These are phyloP conservation scores for Farysia itapuensis DNA, from an alignment of 1,284 basidiomycete genomes.

Conservation along the genomic window DNA sequence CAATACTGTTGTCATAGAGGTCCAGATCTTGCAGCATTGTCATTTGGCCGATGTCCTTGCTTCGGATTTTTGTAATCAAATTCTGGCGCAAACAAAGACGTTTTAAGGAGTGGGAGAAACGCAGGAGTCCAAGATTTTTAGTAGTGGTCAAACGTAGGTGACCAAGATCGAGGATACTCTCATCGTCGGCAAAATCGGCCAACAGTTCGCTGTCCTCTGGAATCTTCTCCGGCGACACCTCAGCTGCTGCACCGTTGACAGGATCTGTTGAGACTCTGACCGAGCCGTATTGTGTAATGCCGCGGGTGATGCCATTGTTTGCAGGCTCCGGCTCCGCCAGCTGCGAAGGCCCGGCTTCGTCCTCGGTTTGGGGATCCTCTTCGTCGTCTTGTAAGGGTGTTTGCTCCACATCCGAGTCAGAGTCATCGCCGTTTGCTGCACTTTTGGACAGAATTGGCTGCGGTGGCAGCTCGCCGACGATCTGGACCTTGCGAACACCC, in stretches of 20 bases:
- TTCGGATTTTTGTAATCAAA: conserved; percentile 72
- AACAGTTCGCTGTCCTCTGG: conserved; percentile 46
- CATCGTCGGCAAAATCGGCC: conserved; percentile 34
- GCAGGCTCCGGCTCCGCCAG: conserved; percentile 8
- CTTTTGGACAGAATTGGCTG: conserved; percentile 12
- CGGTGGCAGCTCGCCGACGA: conserved; percentile 25
- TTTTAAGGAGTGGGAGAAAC: conserved; percentile 73
- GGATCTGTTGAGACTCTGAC: conserved; percentile 6
- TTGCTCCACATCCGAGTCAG: conserved; percentile 36
- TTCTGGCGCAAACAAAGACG: conserved; percentile 89
- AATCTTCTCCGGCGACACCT: conserved; percentile 8
- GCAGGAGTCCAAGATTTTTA: conserved; percentile 66
- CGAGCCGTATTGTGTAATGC: conserved; percentile 25
- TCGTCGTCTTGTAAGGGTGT: conserved; percentile 2
- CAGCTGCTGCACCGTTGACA: conserved; percentile 1
- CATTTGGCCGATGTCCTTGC: conserved; percentile 62
- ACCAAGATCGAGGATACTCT: conserved; percentile 72
- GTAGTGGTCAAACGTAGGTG: conserved; percentile 75
- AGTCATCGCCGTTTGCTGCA: conserved; percentile 6
- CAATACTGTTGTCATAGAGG: conserved; percentile 89
- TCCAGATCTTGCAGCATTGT: conserved; percentile 82
- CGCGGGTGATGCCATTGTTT: conserved; percentile 22
- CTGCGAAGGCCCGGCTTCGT: conserved; percentile 26
- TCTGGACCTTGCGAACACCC: conserved; percentile 6
- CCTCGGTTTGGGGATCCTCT: conserved; percentile 32